Percentiles rank a stretch among this genome's conserved stretches.
Conservation (phyloP, 2,329 filamentous ascomycete species). For the Coniella lustricola region DNA sequence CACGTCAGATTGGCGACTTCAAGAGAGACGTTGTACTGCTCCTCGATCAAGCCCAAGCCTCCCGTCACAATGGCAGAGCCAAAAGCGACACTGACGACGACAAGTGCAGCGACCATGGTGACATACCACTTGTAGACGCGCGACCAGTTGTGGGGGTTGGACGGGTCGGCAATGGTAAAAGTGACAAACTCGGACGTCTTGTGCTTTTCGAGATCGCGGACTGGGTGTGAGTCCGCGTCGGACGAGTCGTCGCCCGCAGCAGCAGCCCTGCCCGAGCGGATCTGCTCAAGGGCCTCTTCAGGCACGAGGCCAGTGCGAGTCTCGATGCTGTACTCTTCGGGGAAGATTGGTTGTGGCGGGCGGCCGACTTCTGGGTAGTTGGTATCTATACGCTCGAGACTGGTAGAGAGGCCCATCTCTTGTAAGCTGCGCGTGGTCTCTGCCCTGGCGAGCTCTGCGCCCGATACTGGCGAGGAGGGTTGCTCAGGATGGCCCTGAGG, state of each 20-base stretch:
- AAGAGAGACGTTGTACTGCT: not conserved
- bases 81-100: not conserved
- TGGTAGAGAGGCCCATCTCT: not conserved
- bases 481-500: not conserved
- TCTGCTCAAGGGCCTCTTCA: constrained; percentile 1
- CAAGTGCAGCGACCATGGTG: not conserved
- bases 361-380: constrained; percentile 1
- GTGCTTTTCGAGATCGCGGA: not conserved
- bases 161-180: not conserved
- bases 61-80: constrained; percentile 1
- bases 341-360: not conserved
- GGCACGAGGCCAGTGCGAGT: not conserved
- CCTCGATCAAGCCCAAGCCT: not conserved
- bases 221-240: not conserved
- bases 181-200: constrained; percentile 1
- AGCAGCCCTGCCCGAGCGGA: not conserved
- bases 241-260: not conserved
- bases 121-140: not conserved
- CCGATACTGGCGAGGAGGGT: not conserved
- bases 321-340: not conserved
- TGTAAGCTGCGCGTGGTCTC: not conserved
- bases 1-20: not conserved
- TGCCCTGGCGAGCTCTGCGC: not conserved
- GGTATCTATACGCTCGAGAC: not conserved
- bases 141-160: constrained; percentile 1